Conservation (phyloP, 805 yeast genomes). For the Yarrowia hollandica region DNA sequence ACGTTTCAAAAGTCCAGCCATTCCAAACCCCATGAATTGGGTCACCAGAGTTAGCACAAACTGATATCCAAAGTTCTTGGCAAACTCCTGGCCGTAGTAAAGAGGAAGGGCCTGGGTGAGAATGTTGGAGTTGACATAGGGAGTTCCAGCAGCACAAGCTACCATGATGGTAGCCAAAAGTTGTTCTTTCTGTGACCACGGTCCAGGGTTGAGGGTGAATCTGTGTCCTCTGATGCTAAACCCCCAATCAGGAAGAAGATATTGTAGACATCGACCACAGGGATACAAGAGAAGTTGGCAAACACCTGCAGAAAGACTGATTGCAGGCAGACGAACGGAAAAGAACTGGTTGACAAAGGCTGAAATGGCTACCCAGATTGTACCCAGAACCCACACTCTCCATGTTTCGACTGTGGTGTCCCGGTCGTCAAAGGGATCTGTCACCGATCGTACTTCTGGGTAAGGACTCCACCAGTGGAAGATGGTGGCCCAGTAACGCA, state of each 20-base stretch:
- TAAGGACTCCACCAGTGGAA: conserved; percentile 50
- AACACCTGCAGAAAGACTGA: conserved; percentile 47
- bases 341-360: conserved; percentile 58
- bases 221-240: conserved; percentile 45
- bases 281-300: conserved; percentile 53
- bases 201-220: conserved; percentile 57
- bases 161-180: conserved; percentile 54
- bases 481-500: conserved; percentile 45
- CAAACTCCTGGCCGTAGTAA: conserved; percentile 38
- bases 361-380: conserved; percentile 52
- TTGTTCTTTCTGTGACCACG: conserved; percentile 65
- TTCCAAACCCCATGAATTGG: conserved; percentile 64
- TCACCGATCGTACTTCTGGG: conserved; percentile 58
- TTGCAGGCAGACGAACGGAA: conserved; percentile 54
- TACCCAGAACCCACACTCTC: conserved; percentile 45
- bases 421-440: conserved; percentile 53
- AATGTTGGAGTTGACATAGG: conserved; percentile 34
- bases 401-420: conserved; percentile 49
- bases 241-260: conserved; percentile 49
- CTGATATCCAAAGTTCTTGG: conserved; percentile 51
- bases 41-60: conserved; percentile 54
- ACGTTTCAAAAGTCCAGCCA: conserved; percentile 63
- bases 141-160: conserved; percentile 36
- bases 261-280: conserved; percentile 49
- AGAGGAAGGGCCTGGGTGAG: conserved; percentile 39